Percentiles rank a stretch among this genome's conserved stretches.
Conservation (phyloP, 768 basidiomycete species). For the Kondoa malvinella region DNA sequence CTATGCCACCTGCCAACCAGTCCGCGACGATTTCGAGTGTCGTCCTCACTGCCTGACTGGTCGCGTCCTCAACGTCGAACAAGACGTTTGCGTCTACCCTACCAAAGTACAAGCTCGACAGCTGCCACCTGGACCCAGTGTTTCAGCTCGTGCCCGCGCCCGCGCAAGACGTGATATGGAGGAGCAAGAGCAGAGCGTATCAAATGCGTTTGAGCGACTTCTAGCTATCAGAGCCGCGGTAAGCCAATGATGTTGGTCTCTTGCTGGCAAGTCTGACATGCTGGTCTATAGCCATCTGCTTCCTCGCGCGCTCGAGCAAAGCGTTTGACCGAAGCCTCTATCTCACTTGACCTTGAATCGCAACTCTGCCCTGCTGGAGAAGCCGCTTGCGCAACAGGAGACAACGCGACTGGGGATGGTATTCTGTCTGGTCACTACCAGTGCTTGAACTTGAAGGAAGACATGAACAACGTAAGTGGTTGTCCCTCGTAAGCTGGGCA, state of each 20-base stretch:
- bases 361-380: background rate
- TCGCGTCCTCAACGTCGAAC: background rate
- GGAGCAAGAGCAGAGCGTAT: background rate
- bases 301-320: background rate
- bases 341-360: background rate
- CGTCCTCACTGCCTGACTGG: background rate
- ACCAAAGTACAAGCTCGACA: background rate
- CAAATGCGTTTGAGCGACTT: background rate
- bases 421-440: background rate
- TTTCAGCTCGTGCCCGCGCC: background rate
- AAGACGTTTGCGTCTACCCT: background rate
- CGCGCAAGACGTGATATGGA: background rate
- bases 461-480: background rate
- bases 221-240: too few species aligned
- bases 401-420: background rate
- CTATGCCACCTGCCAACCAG: background rate
- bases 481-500: background rate
- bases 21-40: background rate
- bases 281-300: background rate
- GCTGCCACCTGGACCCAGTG: background rate
- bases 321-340: background rate
- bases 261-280: too few species aligned
- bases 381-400: background rate
- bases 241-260: too few species aligned
- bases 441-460: background rate